phyloP scores from a whole-genome alignment of 805 yeast genomes.

The Barnettozyma vustinii region DNA sequence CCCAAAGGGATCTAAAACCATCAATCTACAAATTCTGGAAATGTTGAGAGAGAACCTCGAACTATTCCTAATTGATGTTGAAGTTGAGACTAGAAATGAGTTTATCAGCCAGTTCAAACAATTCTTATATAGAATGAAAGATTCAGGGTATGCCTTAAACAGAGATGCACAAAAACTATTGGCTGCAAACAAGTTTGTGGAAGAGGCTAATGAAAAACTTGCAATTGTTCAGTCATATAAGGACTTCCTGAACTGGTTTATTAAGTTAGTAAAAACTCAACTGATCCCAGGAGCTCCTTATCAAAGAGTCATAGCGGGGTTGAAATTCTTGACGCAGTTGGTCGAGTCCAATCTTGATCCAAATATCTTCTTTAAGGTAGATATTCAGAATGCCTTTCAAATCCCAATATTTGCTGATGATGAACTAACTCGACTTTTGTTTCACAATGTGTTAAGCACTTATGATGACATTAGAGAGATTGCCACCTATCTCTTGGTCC shows the following conservation, averaged over 20 bases:
- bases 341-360: constrained; percentile 54
- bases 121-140: constrained; percentile 61
- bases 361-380: constrained; percentile 36
- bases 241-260: constrained; percentile 37
- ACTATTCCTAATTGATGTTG: constrained; percentile 54
- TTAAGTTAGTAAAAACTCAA: constrained; percentile 32
- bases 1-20: constrained; percentile 53
- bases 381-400: constrained; percentile 44
- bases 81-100: constrained; percentile 63
- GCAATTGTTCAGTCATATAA: constrained; percentile 29
- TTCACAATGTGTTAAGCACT: constrained; percentile 61
- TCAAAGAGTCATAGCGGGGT: constrained; percentile 45
- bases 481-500: constrained; percentile 40
- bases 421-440: constrained; percentile 40
- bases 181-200: constrained; percentile 31
- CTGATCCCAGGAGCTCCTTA: constrained; percentile 54
- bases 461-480: constrained; percentile 69
- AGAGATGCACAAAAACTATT: constrained; percentile 44
- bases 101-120: constrained; percentile 56
- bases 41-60: constrained; percentile 41
- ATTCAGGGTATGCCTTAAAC: constrained; percentile 53
- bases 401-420: constrained; percentile 35
- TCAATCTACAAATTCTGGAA: constrained; percentile 40
- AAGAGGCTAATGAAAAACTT: constrained; percentile 31
- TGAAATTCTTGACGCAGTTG: constrained; percentile 40